These are phyloP conservation scores for Pinus tabuliformis DNA, from an alignment of 75 land plant species.

Conservation along the genomic window DNA sequence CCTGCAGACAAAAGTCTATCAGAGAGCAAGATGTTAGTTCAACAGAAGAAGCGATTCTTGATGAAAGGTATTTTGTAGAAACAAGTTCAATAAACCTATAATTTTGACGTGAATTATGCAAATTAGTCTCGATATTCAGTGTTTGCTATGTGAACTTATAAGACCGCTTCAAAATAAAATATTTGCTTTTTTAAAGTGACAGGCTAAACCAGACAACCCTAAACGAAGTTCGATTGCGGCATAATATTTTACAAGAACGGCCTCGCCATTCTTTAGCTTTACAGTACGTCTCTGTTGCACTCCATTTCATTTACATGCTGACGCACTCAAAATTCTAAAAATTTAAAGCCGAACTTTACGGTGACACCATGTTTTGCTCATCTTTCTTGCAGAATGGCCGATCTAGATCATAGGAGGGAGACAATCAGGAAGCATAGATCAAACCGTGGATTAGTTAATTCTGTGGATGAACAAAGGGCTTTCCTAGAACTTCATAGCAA, in stretches of 20 bases:
- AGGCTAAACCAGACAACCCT: not conserved
- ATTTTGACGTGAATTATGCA: too few species aligned
- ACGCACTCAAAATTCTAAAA: too few species aligned
- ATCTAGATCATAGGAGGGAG: constrained; percentile 7
- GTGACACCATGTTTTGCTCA: too few species aligned
- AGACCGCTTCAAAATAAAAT: too few species aligned
- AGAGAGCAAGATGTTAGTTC: not conserved
- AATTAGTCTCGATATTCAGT: too few species aligned
- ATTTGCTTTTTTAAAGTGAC: too few species aligned
- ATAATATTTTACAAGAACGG: not conserved
- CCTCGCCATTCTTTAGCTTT: not conserved
- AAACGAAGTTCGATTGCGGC: not conserved
- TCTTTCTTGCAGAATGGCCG: not conserved
- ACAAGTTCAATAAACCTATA: too few species aligned
- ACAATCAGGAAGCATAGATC: not conserved
- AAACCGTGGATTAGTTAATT: not conserved
- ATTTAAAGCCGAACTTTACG: too few species aligned
- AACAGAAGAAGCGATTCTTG: not conserved
- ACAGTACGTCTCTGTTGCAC: not conserved
- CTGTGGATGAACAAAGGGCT: not conserved
- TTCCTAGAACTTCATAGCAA: not conserved
- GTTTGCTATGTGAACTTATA: too few species aligned
- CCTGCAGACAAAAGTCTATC: not conserved
- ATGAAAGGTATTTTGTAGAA: not conserved
- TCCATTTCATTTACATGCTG: not conserved